Evolutionary conservation across 2,329 filamentous ascomycete genomes (phyloP), one percentile per base, ranked within the genome.

Genomic region (Diaporthe sp.): DNA sequence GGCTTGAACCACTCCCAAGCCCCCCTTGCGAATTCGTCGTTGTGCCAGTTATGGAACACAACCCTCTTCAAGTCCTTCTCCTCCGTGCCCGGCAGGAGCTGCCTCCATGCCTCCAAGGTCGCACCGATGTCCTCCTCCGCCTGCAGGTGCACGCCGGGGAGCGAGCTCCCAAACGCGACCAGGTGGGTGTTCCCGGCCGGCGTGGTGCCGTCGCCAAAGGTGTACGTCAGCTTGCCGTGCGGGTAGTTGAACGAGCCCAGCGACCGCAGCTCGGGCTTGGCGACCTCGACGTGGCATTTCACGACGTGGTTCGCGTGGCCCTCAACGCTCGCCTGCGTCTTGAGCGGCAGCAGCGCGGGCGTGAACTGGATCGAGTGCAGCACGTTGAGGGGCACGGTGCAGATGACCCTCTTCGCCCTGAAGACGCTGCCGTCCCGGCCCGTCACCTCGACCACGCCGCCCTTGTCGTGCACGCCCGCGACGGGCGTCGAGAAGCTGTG

Each of bases 201-300:
- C 0, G 85, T 87, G 0, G 81, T 83, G 0, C 87, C 87, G 73
- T 89, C 87, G 0, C 84, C 87, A 8, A 87, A 83, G 0, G 82
- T 84, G 61, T 86, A 88, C 4, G 83, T 81, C 0, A 89, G 81
- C 22, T 83, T 82, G 25, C 87, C 87, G 15, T 83, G 79, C 0
- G 87, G 86, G 73, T 86, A 87, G 15, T 82, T 83, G 2, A 75
- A 88, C 82, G 3, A 85, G 84, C 0, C 83, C 85, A 81, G 84
- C 0, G 85, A 87, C 0, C 86, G 81, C 59, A 88, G 79, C 34
- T 86, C 84, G 0, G 79, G 80, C 69, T 86, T 82, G 0, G 80
- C 79, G 2, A 87, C 79, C 65, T 88, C 87, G 0, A 85, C 86
- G 72, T 89, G 87, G 4, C 88, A 83, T 65, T 89, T 89, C 77